Conservation (phyloP, 768 basidiomycete species). For the Boletus sp. region DNA sequence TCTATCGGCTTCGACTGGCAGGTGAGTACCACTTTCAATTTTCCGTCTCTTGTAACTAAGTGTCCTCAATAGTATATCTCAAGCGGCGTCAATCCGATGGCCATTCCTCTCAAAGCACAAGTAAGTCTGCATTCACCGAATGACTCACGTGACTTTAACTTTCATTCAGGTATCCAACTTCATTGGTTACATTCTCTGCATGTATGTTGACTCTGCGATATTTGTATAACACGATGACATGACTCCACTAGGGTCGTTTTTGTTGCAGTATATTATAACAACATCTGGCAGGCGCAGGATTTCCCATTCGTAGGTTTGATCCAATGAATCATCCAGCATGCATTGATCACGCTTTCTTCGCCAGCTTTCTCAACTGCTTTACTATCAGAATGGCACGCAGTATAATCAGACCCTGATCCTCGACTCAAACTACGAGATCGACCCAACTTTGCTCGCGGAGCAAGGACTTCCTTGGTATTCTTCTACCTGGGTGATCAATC, state of each 20-base stretch:
- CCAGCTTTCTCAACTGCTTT: constrained; percentile 48
- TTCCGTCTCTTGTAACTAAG: background rate
- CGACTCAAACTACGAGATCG: constrained; percentile 50
- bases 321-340: background rate
- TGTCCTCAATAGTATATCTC: constrained; percentile 22
- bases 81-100: constrained; percentile 43
- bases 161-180: constrained; percentile 40
- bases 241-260: constrained; percentile 35
- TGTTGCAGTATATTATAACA: constrained; percentile 41
- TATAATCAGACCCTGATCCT: constrained; percentile 57
- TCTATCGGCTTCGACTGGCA: constrained; percentile 61
- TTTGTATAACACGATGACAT: background rate
- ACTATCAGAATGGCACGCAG: constrained; percentile 49
- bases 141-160: background rate
- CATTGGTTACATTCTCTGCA: constrained; percentile 53
- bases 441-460: constrained; percentile 44
- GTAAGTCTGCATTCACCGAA: constrained; percentile 8
- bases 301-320: constrained; percentile 56
- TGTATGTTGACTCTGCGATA: constrained; percentile 33
- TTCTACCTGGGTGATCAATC: constrained; percentile 21
- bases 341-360: constrained; percentile 3
- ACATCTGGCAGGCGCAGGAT: constrained; percentile 56
- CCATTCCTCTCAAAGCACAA: constrained; percentile 56
- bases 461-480: constrained; percentile 36
- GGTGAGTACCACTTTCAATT: constrained; percentile 26